Evolutionary conservation across 2,329 filamentous ascomycete genomes (phyloP), one percentile per base, ranked within the genome.

Genomic region (Colletotrichum sp.): DNA sequence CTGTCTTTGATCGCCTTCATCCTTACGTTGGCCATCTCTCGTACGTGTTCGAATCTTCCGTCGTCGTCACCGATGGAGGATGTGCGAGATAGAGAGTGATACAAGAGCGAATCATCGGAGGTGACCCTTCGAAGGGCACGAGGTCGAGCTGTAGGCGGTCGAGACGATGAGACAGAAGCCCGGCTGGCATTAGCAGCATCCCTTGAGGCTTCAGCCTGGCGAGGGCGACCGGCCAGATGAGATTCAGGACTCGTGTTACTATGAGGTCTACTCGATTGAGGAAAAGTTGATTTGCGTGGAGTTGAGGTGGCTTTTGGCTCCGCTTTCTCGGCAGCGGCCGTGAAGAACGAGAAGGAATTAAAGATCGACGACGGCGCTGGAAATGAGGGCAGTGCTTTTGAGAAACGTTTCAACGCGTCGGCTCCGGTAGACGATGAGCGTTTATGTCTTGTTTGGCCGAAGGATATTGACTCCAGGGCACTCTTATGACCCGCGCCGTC

Each of bases 1-100:
- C 94, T 98, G 82, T 98, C 96, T 81, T 93, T 94, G 82, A 99
- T 95, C 6, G 96, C 96, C 85, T 98, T 98, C 81, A 97, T 89
- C 57, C 96, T 91, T 79, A 94, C 95, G 81, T 98, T 99, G 79
- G 96, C 94, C 87, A 97, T 95, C 77, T 95, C 94, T 59, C 93
- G 92, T 15, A 98, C 92, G 83, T 97, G 89, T 66, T 94, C 91
- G 83, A 97, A 99, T 60, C 93, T 90, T 52, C 92, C 92, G 80
- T 96, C 95, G 22, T 76, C 74, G 81, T 98, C 95, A 3, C 96
- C 96, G 1, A 98, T 89, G 0, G 95, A 98, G 0, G 96, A 97
- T 1, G 94, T 93, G 30, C 93, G 90, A 1, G 96, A 98, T 4
- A 96, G 87, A 6, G 92, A 93, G 79, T 95, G 92, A 79, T 94